Conservation (phyloP, 2,329 filamentous ascomycete genomes). For the Aspergillus chevalieri region DNA sequence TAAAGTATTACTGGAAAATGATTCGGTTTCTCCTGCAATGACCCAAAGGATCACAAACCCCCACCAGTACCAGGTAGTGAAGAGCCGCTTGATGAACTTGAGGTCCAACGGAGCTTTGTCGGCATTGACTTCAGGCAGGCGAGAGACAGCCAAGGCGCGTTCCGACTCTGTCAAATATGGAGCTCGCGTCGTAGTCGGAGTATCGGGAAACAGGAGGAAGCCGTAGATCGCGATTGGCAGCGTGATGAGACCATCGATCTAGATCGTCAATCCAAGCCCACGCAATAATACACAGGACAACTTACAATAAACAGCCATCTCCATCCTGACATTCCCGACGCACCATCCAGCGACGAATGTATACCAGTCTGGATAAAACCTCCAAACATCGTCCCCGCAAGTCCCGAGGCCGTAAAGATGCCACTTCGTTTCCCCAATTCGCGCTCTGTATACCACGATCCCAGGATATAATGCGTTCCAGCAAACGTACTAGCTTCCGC, state of each 20-base stretch:
- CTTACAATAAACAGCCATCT: conserved; percentile 34
- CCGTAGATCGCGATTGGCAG: conserved; percentile 40
- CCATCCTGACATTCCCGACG: conserved; percentile 25
- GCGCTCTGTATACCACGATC: conserved; percentile 39
- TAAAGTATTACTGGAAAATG: conserved; percentile 60
- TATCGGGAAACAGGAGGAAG: conserved; percentile 37
- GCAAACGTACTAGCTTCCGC: conserved; percentile 27
- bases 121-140: conserved; percentile 20
- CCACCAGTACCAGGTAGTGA: conserved; percentile 33
- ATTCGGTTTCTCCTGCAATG: conserved; percentile 65
- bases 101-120: conserved; percentile 16
- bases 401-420: conserved; percentile 29
- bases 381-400: conserved; percentile 32
- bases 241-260: conserved; percentile 37
- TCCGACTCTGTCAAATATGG: conserved; percentile 29
- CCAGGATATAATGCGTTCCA: conserved; percentile 34
- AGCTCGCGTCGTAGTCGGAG: conserved; percentile 30
- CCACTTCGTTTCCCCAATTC: conserved; percentile 34
- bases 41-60: conserved; percentile 41
- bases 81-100: conserved; percentile 25
- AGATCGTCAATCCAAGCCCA: neutral
- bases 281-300: neutral
- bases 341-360: conserved; percentile 23
- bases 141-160: conserved; percentile 23
- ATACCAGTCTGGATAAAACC: conserved; percentile 33